Evolutionary conservation across 768 basidiomycete genomes (phyloP), one percentile per base, ranked within the genome.

Genomic region (Tephrocybe sp.): DNA sequence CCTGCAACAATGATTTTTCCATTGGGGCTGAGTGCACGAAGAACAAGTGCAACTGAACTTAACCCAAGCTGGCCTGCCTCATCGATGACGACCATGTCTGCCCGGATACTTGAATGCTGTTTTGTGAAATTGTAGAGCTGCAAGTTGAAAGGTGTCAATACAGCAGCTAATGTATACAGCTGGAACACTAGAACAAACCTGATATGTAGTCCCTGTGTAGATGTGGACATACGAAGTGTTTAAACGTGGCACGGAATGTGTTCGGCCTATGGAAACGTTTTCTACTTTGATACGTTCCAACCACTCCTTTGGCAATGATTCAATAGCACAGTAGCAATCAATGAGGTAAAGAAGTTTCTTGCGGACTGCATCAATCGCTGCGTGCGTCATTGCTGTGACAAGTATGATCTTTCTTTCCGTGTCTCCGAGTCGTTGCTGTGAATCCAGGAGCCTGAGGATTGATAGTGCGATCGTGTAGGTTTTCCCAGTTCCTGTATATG

Each of bases 21-120:
- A 2, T 53, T 51, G 1, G 65, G 53, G 12, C 57, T 57, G 7
- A 80, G 65, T 15, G 69, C 69, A 9, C 76, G 68, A 27, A 79
- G 60, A 1, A 78, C 78, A 5, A 80, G 60, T 6, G 77, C 69
- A 9, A 76, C 64, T 4, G 72, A 68, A 30, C 70, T 69, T n/a
- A 80, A 57, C 1, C 74, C 67, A 4, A 80, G 70, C 59, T 80
- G 78, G 6, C 77, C 76, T 2, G 77, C 78, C 61, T 80, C 78
- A 51, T 80, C 78, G 18, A 77, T 68, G 21, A 78, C 64, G 12
- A 76, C 63, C 36, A 66, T 69, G 56, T 79, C 76, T 4, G 74
- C 74, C 30, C 67, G 64, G 42, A 78, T 59, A 9, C 45, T 37
- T 9, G 62, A 55, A 43, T 67, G 52, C 21, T 63, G 60, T 52